Evolutionary conservation across 805 yeast species (phyloP), one percentile per base, ranked within the genome.

Genomic region (Cyberlindnera lachancei): DNA sequence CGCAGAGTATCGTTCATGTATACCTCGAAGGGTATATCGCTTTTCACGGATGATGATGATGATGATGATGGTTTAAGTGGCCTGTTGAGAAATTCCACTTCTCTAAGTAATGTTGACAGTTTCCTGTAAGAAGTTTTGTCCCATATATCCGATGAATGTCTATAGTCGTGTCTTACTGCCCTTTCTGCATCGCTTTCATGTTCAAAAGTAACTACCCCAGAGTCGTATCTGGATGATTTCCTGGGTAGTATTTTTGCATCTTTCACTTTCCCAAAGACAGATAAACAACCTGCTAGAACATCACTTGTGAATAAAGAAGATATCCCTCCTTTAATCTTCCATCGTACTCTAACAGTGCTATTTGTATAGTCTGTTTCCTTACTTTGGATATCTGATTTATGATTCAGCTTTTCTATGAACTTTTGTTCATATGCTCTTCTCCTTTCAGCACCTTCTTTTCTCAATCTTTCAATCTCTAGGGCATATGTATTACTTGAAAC

Each of bases 281-380:
- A 37, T 31, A 51, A 29, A 4, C 48, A 45, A 0, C 48, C 52
- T 23, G 29, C 32, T 2, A 51, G 23, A 1, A 51, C 45, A 33
- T 49, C 52, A 3, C 30, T 29, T 1, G 45, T 38, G 31, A 48
- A 48, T 1, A 45, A 20, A 2, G 44, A 45, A 2, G 48, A 31
- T 11, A 50, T 42, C 1, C 43, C 48, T 18, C 38, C 37, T 30
- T 46, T 50, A 6, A 21, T 23, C 25, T 38, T 49, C 55, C 55
- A 51, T 23, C 32, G 37, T 2, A 49, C 48, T 13, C 24, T 33
- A 3, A 51, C 44, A 2, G 44, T 36, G 20, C 41, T 13, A 13
- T 29, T 10, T 9, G 22, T 11, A 13, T 34, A 28, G 9, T 18
- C 16, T n/a, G n/a, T 35, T 21, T 12, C 21, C n/a, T n/a, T n/a